Evolutionary conservation across 148 eudicot species (phyloP), one percentile per base, ranked within the genome.

Genomic region (Polygonum maritimum): DNA sequence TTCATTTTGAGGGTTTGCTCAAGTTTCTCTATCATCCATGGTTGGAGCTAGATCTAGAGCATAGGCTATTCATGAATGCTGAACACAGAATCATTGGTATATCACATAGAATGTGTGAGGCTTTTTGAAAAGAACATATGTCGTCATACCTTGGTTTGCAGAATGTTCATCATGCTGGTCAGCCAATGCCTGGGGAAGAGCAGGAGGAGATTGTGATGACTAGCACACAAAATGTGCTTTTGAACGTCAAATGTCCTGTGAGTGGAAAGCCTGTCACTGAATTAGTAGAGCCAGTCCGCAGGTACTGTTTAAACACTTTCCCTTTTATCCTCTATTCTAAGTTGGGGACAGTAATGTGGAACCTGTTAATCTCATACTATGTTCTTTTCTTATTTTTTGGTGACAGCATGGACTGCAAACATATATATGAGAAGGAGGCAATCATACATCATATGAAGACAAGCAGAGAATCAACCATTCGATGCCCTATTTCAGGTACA

Each of bases 171-270:
- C 96, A 94, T 84, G 81, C 82, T 9, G 98, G 98, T 58, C 91
- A 92, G 85, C 92, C 91, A 35, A 88, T 94, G 97, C 97, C 98
- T 31, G 97, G 97, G 62, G 98, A 94, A 73, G 98, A 94, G 82
- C 87, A 92, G 83, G 98, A 90, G 77, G 98, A 92, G 76, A 82
- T 94, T 51, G 86, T 94, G 80, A 86, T 94, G 92, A 92, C 93
- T 31, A 87, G 93, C 80, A 92, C 97, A 71, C 88, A 92, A 80
- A 75, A 75, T 74, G 86, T 73, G 74, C 77, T 94, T 79, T 70
- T 85, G 76, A 94, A 94, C 73, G 52, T 55, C 18, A 85, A n/a
- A 8, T 94, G 98, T 78, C 98, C 98, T 69, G 74, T 94, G 75
- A 88, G 85, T 74, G 97, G 97, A 75, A 94, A 90, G 82, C 79